A percentile compares a stretch with the other conserved stretches of the same genome.
phyloP scores from a whole-genome alignment of 1,284 basidiomycete genomes.

The Trichosporon inkin region DNA sequence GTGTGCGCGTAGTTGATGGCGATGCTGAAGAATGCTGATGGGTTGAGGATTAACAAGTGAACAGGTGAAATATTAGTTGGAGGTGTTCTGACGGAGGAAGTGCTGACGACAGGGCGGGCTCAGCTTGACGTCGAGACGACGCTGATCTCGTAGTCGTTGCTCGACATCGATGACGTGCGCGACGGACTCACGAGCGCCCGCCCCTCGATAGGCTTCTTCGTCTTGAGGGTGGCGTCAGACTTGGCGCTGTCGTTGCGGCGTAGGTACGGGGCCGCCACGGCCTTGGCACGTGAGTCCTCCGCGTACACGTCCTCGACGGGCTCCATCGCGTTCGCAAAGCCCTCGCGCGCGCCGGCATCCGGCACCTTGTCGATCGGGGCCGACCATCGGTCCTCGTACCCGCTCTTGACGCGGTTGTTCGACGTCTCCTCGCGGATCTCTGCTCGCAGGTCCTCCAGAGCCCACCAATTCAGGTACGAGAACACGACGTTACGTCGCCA shows the following conservation, averaged over 20 bases:
- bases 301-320: not conserved
- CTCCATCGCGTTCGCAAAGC: slow-evolving; percentile 1
- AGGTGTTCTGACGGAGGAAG: too few species aligned
- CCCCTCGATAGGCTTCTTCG: not conserved
- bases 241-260: not conserved
- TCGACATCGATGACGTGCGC: slow-evolving; percentile 2
- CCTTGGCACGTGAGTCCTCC: not conserved
- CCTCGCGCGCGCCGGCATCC: slow-evolving; percentile 38
- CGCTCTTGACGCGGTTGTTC: slow-evolving; percentile 48
- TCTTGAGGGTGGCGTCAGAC: slow-evolving; percentile 2
- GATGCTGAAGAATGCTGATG: too few species aligned
- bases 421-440: slow-evolving; percentile 49
- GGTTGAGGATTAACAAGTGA: too few species aligned
- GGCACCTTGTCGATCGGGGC: slow-evolving; percentile 43
- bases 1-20: too few species aligned
- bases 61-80: too few species aligned
- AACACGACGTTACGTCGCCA: slow-evolving; percentile 46
- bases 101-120: not conserved
- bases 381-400: slow-evolving; percentile 34
- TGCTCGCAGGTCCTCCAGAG: slow-evolving; percentile 46
- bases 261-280: not conserved
- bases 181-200: not conserved
- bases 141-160: slow-evolving; percentile 2
- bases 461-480: slow-evolving; percentile 46
- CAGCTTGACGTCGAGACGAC: not conserved